Evolutionary conservation across 2,329 filamentous ascomycete species (phyloP).

Genomic region (Colletotrichum tamarilloi): DNA sequence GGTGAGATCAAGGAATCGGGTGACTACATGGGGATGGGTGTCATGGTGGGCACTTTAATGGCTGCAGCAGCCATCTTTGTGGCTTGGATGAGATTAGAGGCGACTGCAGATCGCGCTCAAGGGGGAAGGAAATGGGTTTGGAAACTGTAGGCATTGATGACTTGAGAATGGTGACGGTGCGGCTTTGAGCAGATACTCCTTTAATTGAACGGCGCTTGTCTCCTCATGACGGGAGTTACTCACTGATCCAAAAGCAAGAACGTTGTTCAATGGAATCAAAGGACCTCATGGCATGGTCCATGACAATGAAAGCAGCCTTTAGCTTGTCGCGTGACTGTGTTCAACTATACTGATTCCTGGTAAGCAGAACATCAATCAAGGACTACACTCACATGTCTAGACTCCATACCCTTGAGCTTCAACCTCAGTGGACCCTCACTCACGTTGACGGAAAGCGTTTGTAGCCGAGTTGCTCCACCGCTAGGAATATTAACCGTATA

Average conservation of each 20-base stretch:
- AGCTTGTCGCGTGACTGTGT: background rate
- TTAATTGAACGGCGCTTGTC: background rate
- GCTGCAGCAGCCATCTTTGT: background rate
- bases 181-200: background rate
- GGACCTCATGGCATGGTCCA: background rate
- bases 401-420: background rate
- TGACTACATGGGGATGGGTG: background rate
- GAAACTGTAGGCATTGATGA: background rate
- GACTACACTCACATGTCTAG: background rate
- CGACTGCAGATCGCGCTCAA: background rate
- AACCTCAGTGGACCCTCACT: background rate
- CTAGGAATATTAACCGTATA: background rate
- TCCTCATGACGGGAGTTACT: background rate
- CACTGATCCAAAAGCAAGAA: background rate
- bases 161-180: background rate
- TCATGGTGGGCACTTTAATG: background rate
- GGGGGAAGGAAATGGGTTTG: background rate
- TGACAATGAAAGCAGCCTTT: background rate
- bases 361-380: background rate
- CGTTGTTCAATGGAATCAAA: background rate
- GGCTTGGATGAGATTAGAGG: background rate
- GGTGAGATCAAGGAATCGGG: background rate
- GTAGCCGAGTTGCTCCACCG: background rate
- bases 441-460: background rate
- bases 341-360: background rate